Conservation (phyloP, 2,329 filamentous ascomycete species). For the Pestalotiopsis sp. region DNA sequence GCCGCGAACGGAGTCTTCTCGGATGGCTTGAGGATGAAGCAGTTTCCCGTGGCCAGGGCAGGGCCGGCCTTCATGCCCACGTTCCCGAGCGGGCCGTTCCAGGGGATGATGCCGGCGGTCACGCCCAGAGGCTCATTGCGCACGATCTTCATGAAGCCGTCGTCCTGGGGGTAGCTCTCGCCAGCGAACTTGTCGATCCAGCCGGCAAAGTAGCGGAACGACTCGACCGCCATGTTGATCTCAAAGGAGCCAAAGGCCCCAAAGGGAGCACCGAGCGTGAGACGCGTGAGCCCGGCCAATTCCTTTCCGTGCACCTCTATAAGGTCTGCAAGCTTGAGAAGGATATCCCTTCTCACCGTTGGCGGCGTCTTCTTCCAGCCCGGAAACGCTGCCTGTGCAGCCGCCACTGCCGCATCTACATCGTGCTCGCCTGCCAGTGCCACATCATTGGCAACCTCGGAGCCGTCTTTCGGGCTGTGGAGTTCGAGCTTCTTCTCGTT, state of each 20-base stretch:
- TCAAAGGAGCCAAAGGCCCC: slow-evolving; percentile 5
- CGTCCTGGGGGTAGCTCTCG: slow-evolving; percentile 36
- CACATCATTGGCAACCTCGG: slow-evolving; percentile 49
- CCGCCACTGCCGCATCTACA: slow-evolving; percentile 47
- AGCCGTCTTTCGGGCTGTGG: slow-evolving; percentile 48
- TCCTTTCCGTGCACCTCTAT: slow-evolving; percentile 17
- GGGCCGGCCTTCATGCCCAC: slow-evolving; percentile 38
- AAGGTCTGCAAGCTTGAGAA: slow-evolving; percentile 6
- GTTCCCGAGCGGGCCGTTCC: slow-evolving; percentile 40
- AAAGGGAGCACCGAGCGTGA: slow-evolving; percentile 39
- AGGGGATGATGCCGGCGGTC: slow-evolving; percentile 33
- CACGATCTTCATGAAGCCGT: slow-evolving; percentile 18
- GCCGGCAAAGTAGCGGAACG: slow-evolving; percentile 17
- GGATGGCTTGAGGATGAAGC: slow-evolving; percentile 38
- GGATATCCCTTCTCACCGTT: not conserved
- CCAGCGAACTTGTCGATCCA: slow-evolving; percentile 35
- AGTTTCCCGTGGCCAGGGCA: slow-evolving; percentile 37
- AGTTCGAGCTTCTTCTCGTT: slow-evolving; percentile 46
- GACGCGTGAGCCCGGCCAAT: slow-evolving; percentile 40
- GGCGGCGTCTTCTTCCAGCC: slow-evolving; percentile 13
- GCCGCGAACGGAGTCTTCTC: slow-evolving; percentile 37
- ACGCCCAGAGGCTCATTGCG: slow-evolving; percentile 3
- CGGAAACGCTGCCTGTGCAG: slow-evolving; percentile 48
- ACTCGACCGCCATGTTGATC: slow-evolving; percentile 23
- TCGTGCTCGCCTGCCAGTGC: slow-evolving; percentile 44